phyloP scores from a whole-genome alignment of 805 yeast genomes.

The Metschnikowia peoriensis region DNA sequence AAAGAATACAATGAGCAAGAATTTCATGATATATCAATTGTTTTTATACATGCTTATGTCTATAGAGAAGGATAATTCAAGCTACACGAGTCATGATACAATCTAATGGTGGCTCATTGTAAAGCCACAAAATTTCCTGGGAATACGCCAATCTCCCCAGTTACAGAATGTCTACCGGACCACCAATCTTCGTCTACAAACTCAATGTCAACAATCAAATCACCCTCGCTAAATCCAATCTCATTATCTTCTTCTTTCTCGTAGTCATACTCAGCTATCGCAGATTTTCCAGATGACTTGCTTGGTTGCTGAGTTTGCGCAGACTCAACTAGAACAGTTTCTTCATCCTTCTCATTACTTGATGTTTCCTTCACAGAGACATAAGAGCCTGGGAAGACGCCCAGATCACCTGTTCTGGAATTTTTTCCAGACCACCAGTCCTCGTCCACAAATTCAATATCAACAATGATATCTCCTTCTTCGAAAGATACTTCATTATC shows the following conservation, averaged over 20 bases:
- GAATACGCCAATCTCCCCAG: constrained; percentile 81
- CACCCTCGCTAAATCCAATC: constrained; percentile 81
- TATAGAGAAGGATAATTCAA: neutral
- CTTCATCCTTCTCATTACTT: neutral
- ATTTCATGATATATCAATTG: too few species aligned
- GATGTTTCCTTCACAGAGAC: constrained; percentile 36
- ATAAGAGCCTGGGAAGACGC: constrained; percentile 58
- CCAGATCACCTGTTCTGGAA: constrained; percentile 44
- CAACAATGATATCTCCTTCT: constrained; percentile 66
- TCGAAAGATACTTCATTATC: constrained; percentile 68
- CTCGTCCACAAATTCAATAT: constrained; percentile 67
- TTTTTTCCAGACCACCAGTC: constrained; percentile 65
- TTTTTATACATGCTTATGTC: neutral
- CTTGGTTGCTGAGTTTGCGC: constrained; percentile 5
- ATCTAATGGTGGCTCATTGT: constrained; percentile 7
- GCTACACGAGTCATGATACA: neutral
- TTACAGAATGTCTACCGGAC: constrained; percentile 68
- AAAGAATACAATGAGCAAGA: too few species aligned
- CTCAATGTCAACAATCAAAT: constrained; percentile 74
- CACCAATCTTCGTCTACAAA: constrained; percentile 97
- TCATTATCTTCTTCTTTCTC: constrained; percentile 94
- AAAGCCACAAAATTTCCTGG: constrained; percentile 81
- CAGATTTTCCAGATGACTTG: constrained; percentile 33
- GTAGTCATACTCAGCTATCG: constrained; percentile 72
- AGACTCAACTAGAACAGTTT: constrained; percentile 5